Evolutionary conservation across 768 basidiomycete species (phyloP).

Genomic region (Collybiopsis confluens): DNA sequence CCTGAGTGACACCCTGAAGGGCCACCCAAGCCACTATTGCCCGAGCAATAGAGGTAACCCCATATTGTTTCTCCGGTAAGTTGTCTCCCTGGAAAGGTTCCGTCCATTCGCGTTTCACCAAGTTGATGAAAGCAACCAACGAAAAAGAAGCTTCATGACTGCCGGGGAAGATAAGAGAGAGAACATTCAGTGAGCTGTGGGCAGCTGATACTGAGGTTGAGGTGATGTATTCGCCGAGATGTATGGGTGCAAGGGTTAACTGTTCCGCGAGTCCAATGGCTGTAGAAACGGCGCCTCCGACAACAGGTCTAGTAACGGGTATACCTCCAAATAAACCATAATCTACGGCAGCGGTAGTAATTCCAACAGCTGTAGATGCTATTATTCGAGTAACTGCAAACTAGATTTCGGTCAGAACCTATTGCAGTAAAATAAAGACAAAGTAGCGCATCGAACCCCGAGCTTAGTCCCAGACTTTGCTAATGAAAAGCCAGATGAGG

Average conservation of each 20-base stretch:
- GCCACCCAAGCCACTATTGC: conserved; percentile 79
- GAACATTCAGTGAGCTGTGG: conserved; percentile 69
- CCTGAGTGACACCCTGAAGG: conserved; percentile 75
- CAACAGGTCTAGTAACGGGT: conserved; percentile 51
- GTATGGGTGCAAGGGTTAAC: conserved; percentile 69
- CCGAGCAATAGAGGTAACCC: conserved; percentile 60
- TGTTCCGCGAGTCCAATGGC: conserved; percentile 66
- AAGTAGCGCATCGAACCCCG: conserved; percentile 54
- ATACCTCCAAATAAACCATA: conserved; percentile 62
- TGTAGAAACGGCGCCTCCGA: conserved; percentile 55
- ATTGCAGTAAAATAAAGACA: not conserved
- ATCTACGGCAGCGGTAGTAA: conserved; percentile 60
- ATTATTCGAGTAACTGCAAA: conserved; percentile 66
- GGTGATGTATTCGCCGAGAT: conserved; percentile 72
- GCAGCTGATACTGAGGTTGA: conserved; percentile 72
- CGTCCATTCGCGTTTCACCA: conserved; percentile 78
- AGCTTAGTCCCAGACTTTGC: conserved; percentile 66
- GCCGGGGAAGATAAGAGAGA: conserved; percentile 68
- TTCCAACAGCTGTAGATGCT: conserved; percentile 51
- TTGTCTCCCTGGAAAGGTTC: conserved; percentile 46
- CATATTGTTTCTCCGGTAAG: conserved; percentile 56
- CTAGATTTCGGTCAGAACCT: conserved; percentile 27
- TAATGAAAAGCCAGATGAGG: conserved; percentile 62
- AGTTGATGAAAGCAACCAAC: conserved; percentile 70
- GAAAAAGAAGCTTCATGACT: conserved; percentile 81